Evolutionary conservation across 768 basidiomycete species (phyloP).

Genomic region (Xerocomellus chrysenteron): DNA sequence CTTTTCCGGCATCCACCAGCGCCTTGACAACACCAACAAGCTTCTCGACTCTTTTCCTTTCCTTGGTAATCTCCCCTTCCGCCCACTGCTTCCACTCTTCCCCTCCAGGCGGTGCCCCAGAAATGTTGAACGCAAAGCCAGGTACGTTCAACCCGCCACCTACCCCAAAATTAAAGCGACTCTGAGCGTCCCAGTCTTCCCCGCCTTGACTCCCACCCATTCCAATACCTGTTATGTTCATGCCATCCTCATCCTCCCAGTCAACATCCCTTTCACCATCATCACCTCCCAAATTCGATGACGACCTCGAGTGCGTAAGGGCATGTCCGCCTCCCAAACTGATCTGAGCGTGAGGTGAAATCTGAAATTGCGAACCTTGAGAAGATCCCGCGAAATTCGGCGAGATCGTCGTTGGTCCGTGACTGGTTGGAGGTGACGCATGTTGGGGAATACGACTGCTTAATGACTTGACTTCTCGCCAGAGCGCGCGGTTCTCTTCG

Average conservation of each 20-base stretch:
- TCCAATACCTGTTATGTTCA: constrained; percentile 16
- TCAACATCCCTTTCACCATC: constrained; percentile 27
- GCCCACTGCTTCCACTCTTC: constrained; percentile 34
- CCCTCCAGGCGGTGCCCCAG: constrained; percentile 2
- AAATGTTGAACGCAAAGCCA: constrained; percentile 8
- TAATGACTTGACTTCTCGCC: constrained; percentile 33
- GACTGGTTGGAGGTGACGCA: neutral
- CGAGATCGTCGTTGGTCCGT: constrained; percentile 1
- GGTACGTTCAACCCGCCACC: constrained; percentile 13
- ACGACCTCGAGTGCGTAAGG: constrained; percentile 28
- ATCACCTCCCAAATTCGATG: constrained; percentile 27
- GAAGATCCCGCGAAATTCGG: constrained; percentile 8
- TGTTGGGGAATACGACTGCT: constrained; percentile 24
- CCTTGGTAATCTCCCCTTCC: constrained; percentile 46
- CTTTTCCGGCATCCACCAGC: constrained; percentile 60
- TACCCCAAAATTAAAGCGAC: constrained; percentile 12
- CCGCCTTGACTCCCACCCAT: constrained; percentile 15
- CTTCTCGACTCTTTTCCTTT: constrained; percentile 61
- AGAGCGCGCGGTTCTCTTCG: constrained; percentile 68
- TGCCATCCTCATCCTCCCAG: constrained; percentile 31
- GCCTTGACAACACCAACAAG: constrained; percentile 57
- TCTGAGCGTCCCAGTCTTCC: constrained; percentile 28
- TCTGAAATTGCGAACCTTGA: constrained; percentile 9
- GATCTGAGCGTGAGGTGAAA: constrained; percentile 7
- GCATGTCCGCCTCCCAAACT: constrained; percentile 7